phyloP scores from a whole-genome alignment of 2,329 filamentous ascomycete species.

The Coniochaeta sp. region DNA sequence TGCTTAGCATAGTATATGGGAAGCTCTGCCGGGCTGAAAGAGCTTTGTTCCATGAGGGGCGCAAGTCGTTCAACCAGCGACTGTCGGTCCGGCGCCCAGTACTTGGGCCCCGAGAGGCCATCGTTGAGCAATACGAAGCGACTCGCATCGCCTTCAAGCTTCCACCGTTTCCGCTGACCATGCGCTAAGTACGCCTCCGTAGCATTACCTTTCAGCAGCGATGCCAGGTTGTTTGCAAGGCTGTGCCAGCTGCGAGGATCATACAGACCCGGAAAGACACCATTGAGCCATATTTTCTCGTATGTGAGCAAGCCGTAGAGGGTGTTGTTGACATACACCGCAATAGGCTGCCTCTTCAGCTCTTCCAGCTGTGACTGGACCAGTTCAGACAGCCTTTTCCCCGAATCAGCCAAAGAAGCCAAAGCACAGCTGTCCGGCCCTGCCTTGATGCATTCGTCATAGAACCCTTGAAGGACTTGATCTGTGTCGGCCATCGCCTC shows the following conservation, averaged over 20 bases:
- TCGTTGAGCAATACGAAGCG: slow-evolving; percentile 23
- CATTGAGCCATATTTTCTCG: slow-evolving; percentile 24
- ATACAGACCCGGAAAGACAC: slow-evolving; percentile 30
- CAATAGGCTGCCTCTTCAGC: slow-evolving; percentile 29
- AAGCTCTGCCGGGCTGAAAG: slow-evolving; percentile 20
- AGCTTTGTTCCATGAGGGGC: slow-evolving; percentile 22
- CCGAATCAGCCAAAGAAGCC: slow-evolving; percentile 25
- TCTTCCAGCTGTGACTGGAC: slow-evolving; percentile 23
- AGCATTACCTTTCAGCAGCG: slow-evolving; percentile 29
- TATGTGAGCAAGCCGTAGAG: slow-evolving; percentile 29
- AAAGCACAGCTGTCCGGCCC: slow-evolving; percentile 34
- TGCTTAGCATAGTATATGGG: slow-evolving; percentile 19
- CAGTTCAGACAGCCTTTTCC: slow-evolving; percentile 22
- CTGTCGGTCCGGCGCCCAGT: slow-evolving; percentile 25
- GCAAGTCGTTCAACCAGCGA: slow-evolving; percentile 24
- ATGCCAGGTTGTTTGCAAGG: slow-evolving; percentile 24
- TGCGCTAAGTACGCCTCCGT: slow-evolving; percentile 29
- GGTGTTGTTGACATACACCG: slow-evolving; percentile 32
- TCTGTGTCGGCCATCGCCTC: slow-evolving; percentile 35
- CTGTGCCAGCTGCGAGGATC: slow-evolving; percentile 26
- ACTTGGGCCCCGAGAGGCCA: slow-evolving; percentile 16
- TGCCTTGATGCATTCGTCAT: slow-evolving; percentile 38
- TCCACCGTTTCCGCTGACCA: slow-evolving; percentile 10
- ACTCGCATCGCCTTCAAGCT: slow-evolving; percentile 17
- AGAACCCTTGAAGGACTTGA: slow-evolving; percentile 31